Base-by-base conservation (phyloP, 2,329 filamentous ascomycete species). In the Clonostachys byssicola region DNA sequence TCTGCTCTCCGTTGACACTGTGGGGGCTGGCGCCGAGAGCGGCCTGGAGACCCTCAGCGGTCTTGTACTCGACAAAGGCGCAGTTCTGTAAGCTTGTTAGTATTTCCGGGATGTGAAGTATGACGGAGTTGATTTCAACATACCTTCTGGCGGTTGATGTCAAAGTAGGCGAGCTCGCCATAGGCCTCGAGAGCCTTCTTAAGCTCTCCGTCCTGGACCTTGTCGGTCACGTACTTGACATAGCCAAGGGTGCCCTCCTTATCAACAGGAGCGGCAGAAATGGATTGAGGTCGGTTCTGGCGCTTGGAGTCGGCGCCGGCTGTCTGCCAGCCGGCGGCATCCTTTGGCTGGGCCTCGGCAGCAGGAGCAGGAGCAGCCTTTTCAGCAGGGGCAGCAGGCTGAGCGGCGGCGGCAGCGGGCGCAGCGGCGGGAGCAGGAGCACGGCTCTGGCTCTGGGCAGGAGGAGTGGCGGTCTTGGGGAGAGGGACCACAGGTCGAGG, bases 181-280 rank as follows among this genome's bases (percentile, higher is more conserved):
- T 85, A 91, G 57, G 84, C 81, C 56, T 83, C 76, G 45, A 99
- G 74, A 46, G 82, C 78, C 46, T 78, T 75, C 66, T 79, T 86
- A 50, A 99, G 75, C 42, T 89, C 81, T 39, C 83, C 80, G 13
- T 84, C 79, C 62, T 89, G 81, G 45, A 99, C 85, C 71, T 91
- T 92, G 34, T 95, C 91, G 44, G 85, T 92, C 44, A 97, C 92
- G 59, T 92, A 95, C 77, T 96, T 96, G 68, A 99, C 90, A 68
- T 96, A 97, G 17, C 88, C 94, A 56, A 91, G 81, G 46, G 85
- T 85, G 52, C 82, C 82, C 52, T 92, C 86, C 60, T 89, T 87
- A 60, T 92, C 88, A 42, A 72, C 63, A n/a, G 72, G 67, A 23
- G 75, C 33, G 8, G 41, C 66, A 47, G 82, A 75, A 56, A 82